Percentiles rank a stretch among this genome's conserved stretches.
Evolutionary conservation across 306 rosid species (phyloP).

Genomic region (Castanea mollissima): DNA sequence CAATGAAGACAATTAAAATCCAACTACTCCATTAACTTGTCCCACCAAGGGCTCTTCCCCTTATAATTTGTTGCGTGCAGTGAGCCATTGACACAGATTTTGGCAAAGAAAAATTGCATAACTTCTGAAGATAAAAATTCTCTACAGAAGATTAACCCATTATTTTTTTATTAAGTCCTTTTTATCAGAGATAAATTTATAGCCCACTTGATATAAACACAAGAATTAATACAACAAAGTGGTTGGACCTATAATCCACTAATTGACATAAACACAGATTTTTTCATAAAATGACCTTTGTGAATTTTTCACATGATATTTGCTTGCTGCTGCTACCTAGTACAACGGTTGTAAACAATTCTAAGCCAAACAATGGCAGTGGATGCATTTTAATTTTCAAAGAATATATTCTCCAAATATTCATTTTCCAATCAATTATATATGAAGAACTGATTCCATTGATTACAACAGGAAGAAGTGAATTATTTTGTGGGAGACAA

Average conservation of each 20-base stretch:
- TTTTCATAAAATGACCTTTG: too few relatives aligned
- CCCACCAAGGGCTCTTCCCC: not conserved
- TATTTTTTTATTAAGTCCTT: too few relatives aligned
- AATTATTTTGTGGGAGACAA: not conserved
- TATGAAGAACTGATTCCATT: not conserved
- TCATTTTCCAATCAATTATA: not conserved
- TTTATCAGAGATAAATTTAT: too few relatives aligned
- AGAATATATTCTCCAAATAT: not conserved
- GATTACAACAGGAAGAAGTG: not conserved
- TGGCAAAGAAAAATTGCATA: not conserved
- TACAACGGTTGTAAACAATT: too few relatives aligned
- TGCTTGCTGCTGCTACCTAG: too few relatives aligned
- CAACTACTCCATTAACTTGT: not conserved
- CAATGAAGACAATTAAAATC: not conserved
- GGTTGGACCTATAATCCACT: too few relatives aligned
- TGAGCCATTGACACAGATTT: not conserved
- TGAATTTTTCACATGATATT: too few relatives aligned
- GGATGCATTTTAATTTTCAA: too few relatives aligned
- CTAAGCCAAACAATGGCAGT: too few relatives aligned
- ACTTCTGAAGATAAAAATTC: not conserved
- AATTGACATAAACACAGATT: too few relatives aligned
- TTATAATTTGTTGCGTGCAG: not conserved
- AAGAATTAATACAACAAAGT: too few relatives aligned
- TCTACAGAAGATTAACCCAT: not conserved
- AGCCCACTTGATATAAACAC: too few relatives aligned